These are phyloP conservation scores for Vitis labrusca DNA, from an alignment of 164 flowering plant genomes.

Conservation along the genomic window DNA sequence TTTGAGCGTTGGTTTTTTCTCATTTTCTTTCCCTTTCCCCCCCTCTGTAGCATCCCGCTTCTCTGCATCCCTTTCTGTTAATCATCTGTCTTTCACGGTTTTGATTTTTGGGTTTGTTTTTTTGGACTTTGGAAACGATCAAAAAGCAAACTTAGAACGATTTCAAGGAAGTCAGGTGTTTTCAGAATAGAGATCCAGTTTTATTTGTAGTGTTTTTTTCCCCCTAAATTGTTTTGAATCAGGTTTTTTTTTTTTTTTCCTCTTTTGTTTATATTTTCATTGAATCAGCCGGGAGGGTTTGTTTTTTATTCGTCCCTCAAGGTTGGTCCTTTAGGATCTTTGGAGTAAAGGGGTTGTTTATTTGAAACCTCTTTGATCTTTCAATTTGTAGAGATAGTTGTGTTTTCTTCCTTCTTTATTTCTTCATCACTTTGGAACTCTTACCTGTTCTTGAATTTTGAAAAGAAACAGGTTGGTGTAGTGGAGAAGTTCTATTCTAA, in stretches of 20 bases:
- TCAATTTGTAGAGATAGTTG: neutral
- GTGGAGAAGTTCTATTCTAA: too few species aligned
- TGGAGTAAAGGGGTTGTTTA: slow-evolving; percentile 30
- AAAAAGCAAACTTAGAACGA: slow-evolving; percentile 41
- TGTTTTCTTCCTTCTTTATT: neutral
- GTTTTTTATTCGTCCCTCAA: slow-evolving; percentile 54
- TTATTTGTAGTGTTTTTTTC: slow-evolving; percentile 9
- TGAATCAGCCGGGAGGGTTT: slow-evolving; percentile 46
- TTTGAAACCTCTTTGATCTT: slow-evolving; percentile 32
- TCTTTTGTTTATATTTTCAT: slow-evolving; percentile 8
- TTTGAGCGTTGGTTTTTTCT: slow-evolving; percentile 1
- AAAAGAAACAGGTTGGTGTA: slow-evolving; percentile 41
- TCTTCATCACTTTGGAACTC: slow-evolving; percentile 4
- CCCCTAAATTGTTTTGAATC: neutral
- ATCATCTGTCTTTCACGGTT: slow-evolving; percentile 46
- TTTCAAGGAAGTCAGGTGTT: slow-evolving; percentile 49
- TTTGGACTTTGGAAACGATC: slow-evolving; percentile 1
- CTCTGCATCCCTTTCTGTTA: slow-evolving; percentile 57
- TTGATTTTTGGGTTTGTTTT: slow-evolving; percentile 38
- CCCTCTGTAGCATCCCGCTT: slow-evolving; percentile 45
- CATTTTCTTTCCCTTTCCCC: neutral
- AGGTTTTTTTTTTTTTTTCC: slow-evolving; percentile 2
- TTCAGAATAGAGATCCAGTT: slow-evolving; percentile 68
- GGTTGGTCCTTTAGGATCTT: slow-evolving; percentile 21
- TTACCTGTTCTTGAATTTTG: slow-evolving; percentile 46